Conservation (phyloP, 2,329 filamentous ascomycete genomes). For the Elsinoe batatas region DNA sequence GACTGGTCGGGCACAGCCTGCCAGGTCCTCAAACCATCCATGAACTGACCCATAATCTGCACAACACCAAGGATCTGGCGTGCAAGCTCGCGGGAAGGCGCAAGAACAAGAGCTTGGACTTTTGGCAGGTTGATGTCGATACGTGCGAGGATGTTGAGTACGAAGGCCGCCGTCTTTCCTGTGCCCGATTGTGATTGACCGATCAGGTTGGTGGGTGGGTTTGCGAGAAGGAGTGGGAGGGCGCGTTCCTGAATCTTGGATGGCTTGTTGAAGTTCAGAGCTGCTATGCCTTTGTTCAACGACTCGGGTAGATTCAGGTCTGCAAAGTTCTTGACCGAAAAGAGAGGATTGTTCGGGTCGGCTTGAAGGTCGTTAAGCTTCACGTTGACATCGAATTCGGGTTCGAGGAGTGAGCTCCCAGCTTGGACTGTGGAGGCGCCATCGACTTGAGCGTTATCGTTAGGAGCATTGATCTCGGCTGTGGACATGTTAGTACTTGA, state of each 20-base stretch:
- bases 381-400: slow-evolving; percentile 80
- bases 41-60: slow-evolving; percentile 71
- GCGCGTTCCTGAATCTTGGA: slow-evolving; percentile 98
- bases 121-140: slow-evolving; percentile 61
- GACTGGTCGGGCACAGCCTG: slow-evolving; percentile 74
- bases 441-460: slow-evolving; percentile 26
- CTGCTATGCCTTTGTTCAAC: slow-evolving; percentile 66
- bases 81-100: slow-evolving; percentile 87
- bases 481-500: slow-evolving; percentile 1
- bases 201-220: slow-evolving; percentile 90
- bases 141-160: slow-evolving; percentile 80
- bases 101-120: slow-evolving; percentile 81
- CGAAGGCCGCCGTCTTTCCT: slow-evolving; percentile 94
- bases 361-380: slow-evolving; percentile 82
- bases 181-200: slow-evolving; percentile 99
- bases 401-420: slow-evolving; percentile 47
- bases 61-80: slow-evolving; percentile 88
- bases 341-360: slow-evolving; percentile 78
- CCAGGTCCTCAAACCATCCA: slow-evolving; percentile 62
- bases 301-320: slow-evolving; percentile 65
- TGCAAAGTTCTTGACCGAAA: slow-evolving; percentile 73
- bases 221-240: slow-evolving; percentile 72
- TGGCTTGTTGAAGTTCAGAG: slow-evolving; percentile 84
- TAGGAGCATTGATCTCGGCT: slow-evolving; percentile 6
- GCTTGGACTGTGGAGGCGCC: slow-evolving; percentile 35